These are phyloP conservation scores for Yamadazyma laniorum DNA, from an alignment of 805 yeast genomes.

Conservation along the genomic window DNA sequence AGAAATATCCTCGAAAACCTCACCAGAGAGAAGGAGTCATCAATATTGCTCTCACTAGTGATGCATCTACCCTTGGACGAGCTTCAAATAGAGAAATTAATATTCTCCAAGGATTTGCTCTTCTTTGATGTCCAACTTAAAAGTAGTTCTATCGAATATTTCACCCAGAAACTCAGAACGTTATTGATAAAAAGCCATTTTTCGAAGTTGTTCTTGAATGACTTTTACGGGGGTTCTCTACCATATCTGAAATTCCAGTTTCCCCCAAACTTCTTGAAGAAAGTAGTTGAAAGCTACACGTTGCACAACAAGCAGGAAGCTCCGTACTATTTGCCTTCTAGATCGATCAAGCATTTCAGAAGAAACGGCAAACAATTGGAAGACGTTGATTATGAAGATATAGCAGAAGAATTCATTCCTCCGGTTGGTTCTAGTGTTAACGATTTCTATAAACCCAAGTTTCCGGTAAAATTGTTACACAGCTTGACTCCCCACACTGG, in stretches of 20 bases:
- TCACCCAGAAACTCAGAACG: constrained; percentile 9
- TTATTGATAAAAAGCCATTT: constrained; percentile 9
- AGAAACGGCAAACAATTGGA: not conserved
- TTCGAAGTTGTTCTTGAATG: constrained; percentile 9
- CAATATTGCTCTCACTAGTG: constrained; percentile 19
- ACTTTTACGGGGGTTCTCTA: constrained; percentile 16
- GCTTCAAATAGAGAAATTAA: constrained; percentile 10
- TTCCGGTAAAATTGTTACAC: constrained; percentile 49
- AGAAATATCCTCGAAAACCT: constrained; percentile 14
- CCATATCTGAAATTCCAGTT: constrained; percentile 13
- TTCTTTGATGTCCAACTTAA: constrained; percentile 8
- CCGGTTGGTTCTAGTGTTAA: constrained; percentile 15
- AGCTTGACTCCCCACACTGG: constrained; percentile 54
- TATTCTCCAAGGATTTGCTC: constrained; percentile 11
- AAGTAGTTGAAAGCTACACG: constrained; percentile 19
- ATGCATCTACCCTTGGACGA: constrained; percentile 18
- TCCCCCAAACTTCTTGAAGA: constrained; percentile 23
- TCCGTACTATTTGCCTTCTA: constrained; percentile 29
- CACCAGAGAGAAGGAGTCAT: constrained; percentile 27
- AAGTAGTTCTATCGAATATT: constrained; percentile 9
- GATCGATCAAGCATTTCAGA: constrained; percentile 11
- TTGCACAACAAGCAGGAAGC: constrained; percentile 10
- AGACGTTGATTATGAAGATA: constrained; percentile 1
- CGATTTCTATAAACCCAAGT: constrained; percentile 21
- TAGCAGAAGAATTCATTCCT: constrained; percentile 11